phyloP scores from a whole-genome alignment of 2,329 filamentous ascomycete genomes.

The Simplicillium aogashimaense region DNA sequence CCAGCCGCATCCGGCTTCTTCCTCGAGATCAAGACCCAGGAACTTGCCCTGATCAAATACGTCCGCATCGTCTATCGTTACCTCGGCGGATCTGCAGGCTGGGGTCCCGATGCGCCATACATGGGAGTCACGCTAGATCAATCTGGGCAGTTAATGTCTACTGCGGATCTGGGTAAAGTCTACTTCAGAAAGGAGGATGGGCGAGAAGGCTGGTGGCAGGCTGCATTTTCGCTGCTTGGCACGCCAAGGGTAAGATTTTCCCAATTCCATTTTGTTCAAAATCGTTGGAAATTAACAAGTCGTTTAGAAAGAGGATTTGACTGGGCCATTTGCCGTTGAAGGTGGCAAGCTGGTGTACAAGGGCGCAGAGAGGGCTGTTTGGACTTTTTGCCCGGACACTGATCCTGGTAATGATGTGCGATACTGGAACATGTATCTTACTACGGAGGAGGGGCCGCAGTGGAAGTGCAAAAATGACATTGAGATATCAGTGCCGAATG shows the following conservation, averaged over 20 bases:
- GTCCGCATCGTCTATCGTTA: constrained; percentile 5
- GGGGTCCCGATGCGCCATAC: constrained; percentile 3
- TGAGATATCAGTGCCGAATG: background rate
- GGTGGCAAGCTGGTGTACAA: constrained; percentile 2
- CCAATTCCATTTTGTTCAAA: background rate
- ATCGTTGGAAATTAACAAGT: background rate
- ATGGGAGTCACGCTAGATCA: constrained; percentile 2
- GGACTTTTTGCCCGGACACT: background rate
- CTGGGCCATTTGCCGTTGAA: constrained; percentile 4
- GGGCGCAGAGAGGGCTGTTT: background rate
- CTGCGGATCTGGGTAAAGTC: constrained; percentile 4
- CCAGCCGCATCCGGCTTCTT: constrained; percentile 3
- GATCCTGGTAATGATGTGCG: background rate
- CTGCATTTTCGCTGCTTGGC: constrained; percentile 3
- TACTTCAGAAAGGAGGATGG: constrained; percentile 5
- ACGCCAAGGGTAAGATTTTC: constrained; percentile 1
- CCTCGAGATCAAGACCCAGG: constrained; percentile 4
- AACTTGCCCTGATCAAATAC: constrained; percentile 1
- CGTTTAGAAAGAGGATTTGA: constrained; percentile 2
- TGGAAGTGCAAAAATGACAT: background rate
- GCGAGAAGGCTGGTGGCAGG: constrained; percentile 4
- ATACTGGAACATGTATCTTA: background rate
- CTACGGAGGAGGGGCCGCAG: background rate
- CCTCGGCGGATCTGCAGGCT: constrained; percentile 4
- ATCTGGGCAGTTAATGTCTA: constrained; percentile 2